Conservation (phyloP, 2,329 filamentous ascomycete species). For the Fusarium nisikadoi region DNA sequence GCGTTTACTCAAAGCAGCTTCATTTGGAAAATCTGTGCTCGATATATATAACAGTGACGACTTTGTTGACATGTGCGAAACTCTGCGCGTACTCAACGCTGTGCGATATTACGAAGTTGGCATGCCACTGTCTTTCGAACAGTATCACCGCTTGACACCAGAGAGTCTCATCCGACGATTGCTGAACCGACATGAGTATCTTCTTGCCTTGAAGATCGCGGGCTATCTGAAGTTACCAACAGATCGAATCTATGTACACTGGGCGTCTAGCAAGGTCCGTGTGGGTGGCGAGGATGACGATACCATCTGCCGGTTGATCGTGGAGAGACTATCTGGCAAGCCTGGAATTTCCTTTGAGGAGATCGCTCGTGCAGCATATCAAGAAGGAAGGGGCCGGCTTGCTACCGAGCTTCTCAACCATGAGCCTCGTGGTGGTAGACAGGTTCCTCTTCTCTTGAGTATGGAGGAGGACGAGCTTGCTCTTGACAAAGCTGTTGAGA, state of each 20-base stretch:
- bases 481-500: conserved; percentile 95
- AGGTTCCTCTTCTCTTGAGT: conserved; percentile 89
- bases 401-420: conserved; percentile 93
- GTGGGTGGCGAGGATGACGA: conserved; percentile 87
- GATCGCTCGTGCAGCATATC: conserved; percentile 91
- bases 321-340: conserved; percentile 86
- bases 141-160: conserved; percentile 90
- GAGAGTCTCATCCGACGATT: conserved; percentile 88
- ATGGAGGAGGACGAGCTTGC: conserved; percentile 98
- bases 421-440: conserved; percentile 92
- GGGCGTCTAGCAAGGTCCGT: conserved; percentile 95
- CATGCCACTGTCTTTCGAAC: conserved; percentile 89
- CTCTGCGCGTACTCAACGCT: conserved; percentile 89
- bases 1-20: conserved; percentile 92
- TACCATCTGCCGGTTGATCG: conserved; percentile 84
- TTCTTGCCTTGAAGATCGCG: conserved; percentile 88
- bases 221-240: conserved; percentile 87
- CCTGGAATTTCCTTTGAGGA: conserved; percentile 95
- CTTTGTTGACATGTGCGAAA: conserved; percentile 98
- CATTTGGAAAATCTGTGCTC: conserved; percentile 95
- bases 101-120: conserved; percentile 92
- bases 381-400: conserved; percentile 88
- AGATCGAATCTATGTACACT: conserved; percentile 93
- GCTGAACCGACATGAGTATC: conserved; percentile 89
- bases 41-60: conserved; percentile 98